Conservation (phyloP, 1,284 basidiomycete species). For the Fomitopsis betulina region DNA sequence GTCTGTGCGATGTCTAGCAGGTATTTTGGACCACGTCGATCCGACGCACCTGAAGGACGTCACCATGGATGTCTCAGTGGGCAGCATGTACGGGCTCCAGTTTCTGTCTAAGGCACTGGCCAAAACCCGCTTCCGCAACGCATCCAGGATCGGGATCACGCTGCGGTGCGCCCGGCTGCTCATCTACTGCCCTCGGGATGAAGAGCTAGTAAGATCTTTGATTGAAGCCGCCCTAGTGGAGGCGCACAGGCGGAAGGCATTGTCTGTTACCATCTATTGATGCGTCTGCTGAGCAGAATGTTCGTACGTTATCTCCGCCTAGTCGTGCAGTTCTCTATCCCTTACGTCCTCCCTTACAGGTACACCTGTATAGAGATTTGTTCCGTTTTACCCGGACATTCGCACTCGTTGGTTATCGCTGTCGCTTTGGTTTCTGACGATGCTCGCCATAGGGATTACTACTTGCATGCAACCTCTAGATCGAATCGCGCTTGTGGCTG, state of each 20-base stretch:
- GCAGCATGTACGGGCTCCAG: conserved; percentile 1
- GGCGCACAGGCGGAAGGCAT: neutral
- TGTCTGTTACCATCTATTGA: neutral
- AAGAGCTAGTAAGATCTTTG: neutral
- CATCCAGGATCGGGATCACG: neutral
- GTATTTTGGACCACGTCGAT: neutral
- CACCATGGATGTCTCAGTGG: neutral
- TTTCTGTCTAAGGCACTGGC: neutral
- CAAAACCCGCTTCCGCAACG: neutral
- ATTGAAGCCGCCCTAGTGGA: neutral
- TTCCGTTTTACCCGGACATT: too few relatives aligned
- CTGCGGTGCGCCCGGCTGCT: neutral
- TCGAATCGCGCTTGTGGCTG: too few relatives aligned
- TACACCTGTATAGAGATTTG: too few relatives aligned
- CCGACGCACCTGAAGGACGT: neutral
- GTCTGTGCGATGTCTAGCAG: neutral
- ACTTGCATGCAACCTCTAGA: too few relatives aligned
- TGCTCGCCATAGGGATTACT: too few relatives aligned
- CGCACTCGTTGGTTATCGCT: too few relatives aligned
- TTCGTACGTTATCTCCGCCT: neutral
- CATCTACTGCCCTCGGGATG: neutral
- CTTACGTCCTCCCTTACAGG: too few relatives aligned
- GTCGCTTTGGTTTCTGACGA: too few relatives aligned
- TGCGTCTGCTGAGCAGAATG: neutral
- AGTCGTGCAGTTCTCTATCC: too few relatives aligned